Conservation (phyloP, 768 basidiomycete species). For the Suillus subalutaceus region DNA sequence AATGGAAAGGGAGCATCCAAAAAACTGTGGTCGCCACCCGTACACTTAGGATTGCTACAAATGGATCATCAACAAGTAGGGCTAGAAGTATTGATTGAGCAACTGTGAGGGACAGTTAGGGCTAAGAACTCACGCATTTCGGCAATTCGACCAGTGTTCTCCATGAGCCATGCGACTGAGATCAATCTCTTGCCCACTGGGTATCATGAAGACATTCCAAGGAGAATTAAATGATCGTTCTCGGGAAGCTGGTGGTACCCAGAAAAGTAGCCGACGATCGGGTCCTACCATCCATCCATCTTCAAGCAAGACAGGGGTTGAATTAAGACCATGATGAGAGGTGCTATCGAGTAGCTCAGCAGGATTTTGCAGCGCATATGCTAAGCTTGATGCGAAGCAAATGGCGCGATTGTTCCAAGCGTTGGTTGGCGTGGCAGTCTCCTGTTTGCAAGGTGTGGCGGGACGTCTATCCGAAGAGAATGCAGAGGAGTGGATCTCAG, state of each 20-base stretch:
- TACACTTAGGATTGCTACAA: too few relatives aligned
- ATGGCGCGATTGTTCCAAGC: neutral
- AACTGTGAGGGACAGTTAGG: too few relatives aligned
- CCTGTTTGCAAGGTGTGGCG: neutral
- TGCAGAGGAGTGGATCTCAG: neutral
- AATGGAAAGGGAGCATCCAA: too few relatives aligned
- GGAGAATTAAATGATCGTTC: neutral
- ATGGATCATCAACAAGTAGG: too few relatives aligned
- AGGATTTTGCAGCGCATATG: neutral
- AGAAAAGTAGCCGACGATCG: too few relatives aligned
- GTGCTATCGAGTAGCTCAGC: neutral
- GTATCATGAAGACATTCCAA: neutral
- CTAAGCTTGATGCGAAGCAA: neutral
- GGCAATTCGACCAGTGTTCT: neutral
- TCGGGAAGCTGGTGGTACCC: neutral
- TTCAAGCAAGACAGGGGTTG: neutral
- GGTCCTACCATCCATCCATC: too few relatives aligned
- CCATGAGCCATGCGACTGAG: neutral
- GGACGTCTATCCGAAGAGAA: neutral
- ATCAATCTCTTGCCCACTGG: neutral
- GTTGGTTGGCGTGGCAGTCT: neutral
- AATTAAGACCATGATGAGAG: neutral
- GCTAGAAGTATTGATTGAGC: too few relatives aligned
- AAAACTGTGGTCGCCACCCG: too few relatives aligned
- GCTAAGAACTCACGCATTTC: neutral